Evolutionary conservation across 2,329 filamentous ascomycete genomes (phyloP).

Genomic region (Metarhizium brunneum): DNA sequence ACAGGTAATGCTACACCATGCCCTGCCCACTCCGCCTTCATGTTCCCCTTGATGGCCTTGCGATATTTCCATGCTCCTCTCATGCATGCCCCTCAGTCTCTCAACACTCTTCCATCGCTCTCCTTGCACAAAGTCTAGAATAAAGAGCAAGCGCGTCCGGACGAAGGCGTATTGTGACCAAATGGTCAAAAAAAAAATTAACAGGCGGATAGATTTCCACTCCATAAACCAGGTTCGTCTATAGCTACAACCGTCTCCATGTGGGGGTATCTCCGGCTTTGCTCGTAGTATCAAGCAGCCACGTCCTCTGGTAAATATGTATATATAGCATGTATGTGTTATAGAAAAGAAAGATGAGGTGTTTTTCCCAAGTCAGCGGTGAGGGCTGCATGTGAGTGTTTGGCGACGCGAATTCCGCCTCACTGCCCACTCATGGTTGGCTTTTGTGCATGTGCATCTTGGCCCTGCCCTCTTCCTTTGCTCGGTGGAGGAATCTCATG

Average conservation of each 20-base stretch:
- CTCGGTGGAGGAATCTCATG: slow-evolving; percentile 42
- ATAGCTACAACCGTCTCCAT: slow-evolving; percentile 22
- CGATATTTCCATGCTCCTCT: not conserved
- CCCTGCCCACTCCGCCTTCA: not conserved
- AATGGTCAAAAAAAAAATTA: slow-evolving; percentile 6
- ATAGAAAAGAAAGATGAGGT: not conserved
- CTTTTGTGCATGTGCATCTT: slow-evolving; percentile 17
- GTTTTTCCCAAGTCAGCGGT: not conserved
- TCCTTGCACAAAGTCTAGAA: not conserved
- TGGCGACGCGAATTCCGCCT: not conserved
- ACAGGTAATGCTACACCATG: slow-evolving; percentile 9
- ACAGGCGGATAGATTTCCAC: slow-evolving; percentile 8
- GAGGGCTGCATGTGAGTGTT: not conserved
- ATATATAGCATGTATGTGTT: slow-evolving; percentile 4
- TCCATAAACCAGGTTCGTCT: slow-evolving; percentile 21
- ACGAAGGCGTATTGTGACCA: not conserved
- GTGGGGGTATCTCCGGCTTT: slow-evolving; percentile 1
- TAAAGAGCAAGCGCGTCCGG: not conserved
- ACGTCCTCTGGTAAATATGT: slow-evolving; percentile 5
- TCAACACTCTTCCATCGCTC: no score
- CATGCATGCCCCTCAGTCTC: no score
- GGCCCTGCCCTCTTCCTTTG: slow-evolving; percentile 28
- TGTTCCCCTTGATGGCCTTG: not conserved
- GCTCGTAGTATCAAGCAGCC: not conserved
- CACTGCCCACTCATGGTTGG: not conserved